These are phyloP conservation scores for Mitragyna speciosa DNA, from an alignment of 257 asterid genomes.

Conservation along the genomic window DNA sequence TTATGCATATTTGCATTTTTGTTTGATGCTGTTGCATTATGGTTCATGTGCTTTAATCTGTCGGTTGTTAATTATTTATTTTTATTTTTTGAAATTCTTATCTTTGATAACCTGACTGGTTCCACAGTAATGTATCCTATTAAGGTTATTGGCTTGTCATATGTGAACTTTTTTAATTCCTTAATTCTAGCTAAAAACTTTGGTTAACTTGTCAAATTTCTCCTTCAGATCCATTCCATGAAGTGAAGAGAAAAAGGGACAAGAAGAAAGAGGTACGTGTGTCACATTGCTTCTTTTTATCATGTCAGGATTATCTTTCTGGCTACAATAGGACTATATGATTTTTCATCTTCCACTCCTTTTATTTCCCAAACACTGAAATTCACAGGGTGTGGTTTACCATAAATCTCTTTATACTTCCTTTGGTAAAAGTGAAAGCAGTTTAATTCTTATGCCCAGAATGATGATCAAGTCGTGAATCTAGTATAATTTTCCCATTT, in stretches of 20 bases:
- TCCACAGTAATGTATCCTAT: background rate
- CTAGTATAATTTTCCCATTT: background rate
- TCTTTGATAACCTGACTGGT: background rate
- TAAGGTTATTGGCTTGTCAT: background rate
- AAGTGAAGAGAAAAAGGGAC: constrained; percentile 88
- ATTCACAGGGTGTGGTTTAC: background rate
- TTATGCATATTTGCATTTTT: background rate
- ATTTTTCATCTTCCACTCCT: background rate
- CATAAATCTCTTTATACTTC: too few relatives aligned
- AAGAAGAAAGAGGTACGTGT: constrained; percentile 70
- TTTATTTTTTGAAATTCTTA: background rate
- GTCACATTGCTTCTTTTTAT: constrained; percentile 7
- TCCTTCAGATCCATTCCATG: constrained; percentile 83
- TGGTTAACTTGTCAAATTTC: constrained; percentile 13
- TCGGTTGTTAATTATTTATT: background rate
- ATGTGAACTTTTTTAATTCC: background rate
- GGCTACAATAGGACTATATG: background rate
- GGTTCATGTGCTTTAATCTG: background rate
- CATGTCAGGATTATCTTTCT: background rate
- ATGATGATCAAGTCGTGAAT: background rate
- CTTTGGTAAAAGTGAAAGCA: background rate
- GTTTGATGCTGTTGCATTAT: background rate
- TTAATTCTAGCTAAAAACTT: background rate
- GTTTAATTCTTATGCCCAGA: background rate
- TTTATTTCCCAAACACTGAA: background rate